Percentiles rank a stretch among this genome's conserved stretches.
These are phyloP conservation scores for Beta vulgaris DNA, from an alignment of 148 eudicot genomes.

Conservation along the genomic window DNA sequence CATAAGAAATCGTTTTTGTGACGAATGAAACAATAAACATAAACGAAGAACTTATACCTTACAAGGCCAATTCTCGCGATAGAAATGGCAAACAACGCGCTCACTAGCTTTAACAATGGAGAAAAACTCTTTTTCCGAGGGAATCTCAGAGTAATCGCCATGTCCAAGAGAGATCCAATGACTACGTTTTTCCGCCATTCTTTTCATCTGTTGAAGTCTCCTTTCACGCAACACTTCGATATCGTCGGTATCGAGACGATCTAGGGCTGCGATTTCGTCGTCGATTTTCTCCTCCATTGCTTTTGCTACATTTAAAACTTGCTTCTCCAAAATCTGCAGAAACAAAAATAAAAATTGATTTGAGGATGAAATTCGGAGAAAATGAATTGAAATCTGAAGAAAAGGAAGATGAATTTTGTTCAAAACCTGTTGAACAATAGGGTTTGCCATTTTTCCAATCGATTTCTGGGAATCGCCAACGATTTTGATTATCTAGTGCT, in stretches of 20 bases:
- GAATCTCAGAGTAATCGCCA: constrained; percentile 88
- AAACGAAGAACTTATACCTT: constrained; percentile 46
- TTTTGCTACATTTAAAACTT: constrained; percentile 72
- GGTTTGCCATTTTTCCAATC: constrained; percentile 50
- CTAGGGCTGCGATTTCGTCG: constrained; percentile 79
- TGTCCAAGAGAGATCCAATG: constrained; percentile 87
- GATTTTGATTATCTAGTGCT: too few species aligned
- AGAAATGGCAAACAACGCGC: constrained; percentile 90
- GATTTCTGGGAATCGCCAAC: too few species aligned
- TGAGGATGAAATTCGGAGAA: background rate
- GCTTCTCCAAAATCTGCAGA: constrained; percentile 76
- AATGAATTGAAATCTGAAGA: background rate
- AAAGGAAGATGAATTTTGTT: background rate
- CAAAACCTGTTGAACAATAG: constrained; percentile 70
- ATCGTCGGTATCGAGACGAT: constrained; percentile 77
- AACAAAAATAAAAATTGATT: background rate
- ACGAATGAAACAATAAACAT: too few species aligned
- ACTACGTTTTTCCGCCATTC: constrained; percentile 84
- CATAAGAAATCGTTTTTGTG: too few species aligned
- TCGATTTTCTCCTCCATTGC: constrained; percentile 91
- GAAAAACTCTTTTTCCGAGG: constrained; percentile 80
- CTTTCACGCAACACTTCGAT: constrained; percentile 81
- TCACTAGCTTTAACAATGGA: constrained; percentile 80
- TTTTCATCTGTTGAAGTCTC: constrained; percentile 90
- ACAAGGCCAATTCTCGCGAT: constrained; percentile 99